Base-by-base conservation (phyloP, 2,329 filamentous ascomycete genomes). In the Didymella glomerata region DNA sequence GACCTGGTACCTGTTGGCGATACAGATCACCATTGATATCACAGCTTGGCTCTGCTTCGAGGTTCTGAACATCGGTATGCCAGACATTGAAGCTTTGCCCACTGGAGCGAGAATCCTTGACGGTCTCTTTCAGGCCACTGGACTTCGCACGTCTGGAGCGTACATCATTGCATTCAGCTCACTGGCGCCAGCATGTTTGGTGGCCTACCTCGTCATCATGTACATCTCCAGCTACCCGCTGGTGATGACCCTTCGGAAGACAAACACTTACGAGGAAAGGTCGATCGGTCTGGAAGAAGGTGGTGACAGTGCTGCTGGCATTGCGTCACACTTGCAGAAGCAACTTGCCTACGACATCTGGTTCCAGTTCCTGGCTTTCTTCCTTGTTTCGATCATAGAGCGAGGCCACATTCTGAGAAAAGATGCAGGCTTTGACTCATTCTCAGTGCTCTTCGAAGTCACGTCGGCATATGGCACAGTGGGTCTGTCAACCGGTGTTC, bases 181-280 rank as follows among this genome's bases (percentile, higher is more conserved):
- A 1, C 78, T 86, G 1, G 73, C 77, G 38, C 85, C 87, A 6
- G 86, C 85, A 2, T 78, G 88, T 2, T 83, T 88, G 59, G 80
- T 89, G 0, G 74, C 86, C 2, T 88, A 87, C 65, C 79, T 88
- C 13, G 81, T 88, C 54, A 87, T 88, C 79, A 89, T 89, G 85
- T 89, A 89, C 72, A 85, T 89, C 41, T 86, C 86, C 0, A 85
- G 83, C 2, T 88, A 87, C 60, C 87, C 87, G 0, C 82, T 88
- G 22, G 83, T 85, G 25, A 86, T 89, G 58, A 86, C 84, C 1
- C 85, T 89, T 76, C 84, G 88, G 27, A 86, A 88, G 70, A 89
- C 88, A 38, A 91, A 91, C 68, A 85, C 90, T 28, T 91, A 91
- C 69, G 88, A 91, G 70, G 88, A 91, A 68, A 81, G 86, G 7